phyloP scores from a whole-genome alignment of 768 basidiomycete species.

The Sutorius australiensis region DNA sequence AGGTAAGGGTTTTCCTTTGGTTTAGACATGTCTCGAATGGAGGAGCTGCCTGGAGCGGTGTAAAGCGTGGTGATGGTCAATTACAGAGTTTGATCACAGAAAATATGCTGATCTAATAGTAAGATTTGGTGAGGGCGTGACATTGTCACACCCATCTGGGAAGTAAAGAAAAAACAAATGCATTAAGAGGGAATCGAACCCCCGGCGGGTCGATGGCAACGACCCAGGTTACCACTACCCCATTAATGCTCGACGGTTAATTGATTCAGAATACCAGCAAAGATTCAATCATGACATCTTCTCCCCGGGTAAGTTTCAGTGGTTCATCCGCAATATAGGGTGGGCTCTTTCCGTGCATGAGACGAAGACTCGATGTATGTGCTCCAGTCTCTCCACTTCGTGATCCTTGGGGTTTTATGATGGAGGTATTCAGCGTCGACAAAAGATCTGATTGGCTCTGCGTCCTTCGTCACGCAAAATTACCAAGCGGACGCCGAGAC shows the following conservation, averaged over 20 bases:
- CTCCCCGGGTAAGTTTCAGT: too few relatives aligned
- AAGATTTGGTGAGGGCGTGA: conserved; percentile 2
- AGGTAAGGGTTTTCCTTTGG: conserved; percentile 52
- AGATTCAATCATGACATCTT: too few relatives aligned
- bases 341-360: too few relatives aligned
- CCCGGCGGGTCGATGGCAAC: conserved; percentile 81
- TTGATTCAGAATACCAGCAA: too few relatives aligned
- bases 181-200: conserved; percentile 65
- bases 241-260: conserved; percentile 35
- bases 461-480: too few relatives aligned
- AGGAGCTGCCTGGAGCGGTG: neutral
- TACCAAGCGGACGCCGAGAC: too few relatives aligned
- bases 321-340: too few relatives aligned
- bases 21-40: conserved; percentile 11
- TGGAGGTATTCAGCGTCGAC: too few relatives aligned
- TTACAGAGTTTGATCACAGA: neutral
- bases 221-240: conserved; percentile 67
- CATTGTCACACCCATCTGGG: neutral
- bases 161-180: neutral
- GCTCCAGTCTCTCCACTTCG: too few relatives aligned
- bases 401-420: too few relatives aligned
- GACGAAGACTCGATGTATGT: too few relatives aligned
- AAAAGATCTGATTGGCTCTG: too few relatives aligned
- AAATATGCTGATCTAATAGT: conserved; percentile 15
- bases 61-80: conserved; percentile 3